These are phyloP conservation scores for Eutrema heterophyllum DNA, from an alignment of 345 rosid genomes.

Conservation along the genomic window DNA sequence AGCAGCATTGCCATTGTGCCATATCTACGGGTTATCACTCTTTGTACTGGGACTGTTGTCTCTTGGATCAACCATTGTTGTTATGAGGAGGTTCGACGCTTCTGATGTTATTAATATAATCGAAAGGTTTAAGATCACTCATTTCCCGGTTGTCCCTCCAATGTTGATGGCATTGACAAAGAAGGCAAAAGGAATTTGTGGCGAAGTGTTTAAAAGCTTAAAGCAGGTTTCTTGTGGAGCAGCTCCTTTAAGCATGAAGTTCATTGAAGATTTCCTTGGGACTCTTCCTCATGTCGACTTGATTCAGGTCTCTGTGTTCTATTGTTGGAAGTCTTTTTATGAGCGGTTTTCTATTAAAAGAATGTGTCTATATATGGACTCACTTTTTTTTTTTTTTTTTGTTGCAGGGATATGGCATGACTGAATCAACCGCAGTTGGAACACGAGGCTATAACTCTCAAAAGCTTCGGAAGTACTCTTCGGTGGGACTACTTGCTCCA, in stretches of 20 bases:
- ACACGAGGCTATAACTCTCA: slow-evolving; percentile 66
- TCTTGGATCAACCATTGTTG: slow-evolving; percentile 59
- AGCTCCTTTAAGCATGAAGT: slow-evolving; percentile 51
- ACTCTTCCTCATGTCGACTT: slow-evolving; percentile 63
- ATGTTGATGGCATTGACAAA: slow-evolving; percentile 50
- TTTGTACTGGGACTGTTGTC: slow-evolving; percentile 60
- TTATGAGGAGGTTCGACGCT: slow-evolving; percentile 62
- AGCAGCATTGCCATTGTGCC: slow-evolving; percentile 72
- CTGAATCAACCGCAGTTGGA: slow-evolving; percentile 81
- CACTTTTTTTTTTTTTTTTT: neutral
- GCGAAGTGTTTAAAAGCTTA: slow-evolving; percentile 48
- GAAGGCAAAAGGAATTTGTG: slow-evolving; percentile 32
- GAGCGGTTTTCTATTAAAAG: neutral
- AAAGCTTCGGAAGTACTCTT: slow-evolving; percentile 39
- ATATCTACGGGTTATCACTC: slow-evolving; percentile 69
- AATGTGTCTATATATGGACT: neutral
- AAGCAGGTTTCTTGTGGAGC: slow-evolving; percentile 89
- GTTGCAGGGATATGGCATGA: slow-evolving; percentile 83
- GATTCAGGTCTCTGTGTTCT: slow-evolving; percentile 53
- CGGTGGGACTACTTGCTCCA: slow-evolving; percentile 80
- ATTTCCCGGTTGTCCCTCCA: slow-evolving; percentile 80
- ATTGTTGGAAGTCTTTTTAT: neutral
- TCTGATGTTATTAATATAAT: slow-evolving; percentile 43
- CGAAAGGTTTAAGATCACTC: slow-evolving; percentile 52
- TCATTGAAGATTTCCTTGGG: slow-evolving; percentile 49